Percentiles rank a stretch among this genome's conserved stretches.
phyloP scores from a whole-genome alignment of 2,329 filamentous ascomycete genomes.

The Diplodia corticola region DNA sequence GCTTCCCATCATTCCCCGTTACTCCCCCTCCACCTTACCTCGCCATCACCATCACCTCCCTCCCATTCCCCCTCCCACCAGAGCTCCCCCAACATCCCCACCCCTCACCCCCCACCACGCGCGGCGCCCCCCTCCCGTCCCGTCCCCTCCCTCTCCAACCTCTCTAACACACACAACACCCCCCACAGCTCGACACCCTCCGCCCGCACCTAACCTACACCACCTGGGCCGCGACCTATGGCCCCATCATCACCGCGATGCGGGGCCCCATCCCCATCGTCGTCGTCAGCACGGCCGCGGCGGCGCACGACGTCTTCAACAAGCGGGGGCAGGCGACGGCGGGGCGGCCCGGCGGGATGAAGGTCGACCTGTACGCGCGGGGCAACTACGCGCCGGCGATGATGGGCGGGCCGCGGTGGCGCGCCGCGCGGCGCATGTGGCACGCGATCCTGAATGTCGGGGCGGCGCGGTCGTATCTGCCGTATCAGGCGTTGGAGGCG shows the following conservation, averaged over 20 bases:
- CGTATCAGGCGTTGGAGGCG: constrained; percentile 23
- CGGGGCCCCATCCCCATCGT: constrained; percentile 39
- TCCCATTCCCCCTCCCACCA: too few species aligned
- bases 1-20: background rate
- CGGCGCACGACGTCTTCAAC: constrained; percentile 13
- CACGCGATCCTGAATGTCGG: constrained; percentile 22
- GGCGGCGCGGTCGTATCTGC: constrained; percentile 18
- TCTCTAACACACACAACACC: too few species aligned
- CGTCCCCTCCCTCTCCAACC: too few species aligned
- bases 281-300: background rate
- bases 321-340: constrained; percentile 2
- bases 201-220: constrained; percentile 48
- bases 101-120: too few species aligned
- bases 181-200: background rate
- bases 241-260: constrained; percentile 54
- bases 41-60: too few species aligned
- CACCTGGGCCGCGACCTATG: constrained; percentile 55
- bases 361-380: background rate
- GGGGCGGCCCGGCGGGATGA: background rate
- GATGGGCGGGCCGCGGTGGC: background rate
- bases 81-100: too few species aligned
- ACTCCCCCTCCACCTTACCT: background rate
- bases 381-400: background rate
- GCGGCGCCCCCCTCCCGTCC: too few species aligned
- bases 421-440: constrained; percentile 20